phyloP scores from a whole-genome alignment of 306 rosid genomes.

The Acacia confusa region DNA sequence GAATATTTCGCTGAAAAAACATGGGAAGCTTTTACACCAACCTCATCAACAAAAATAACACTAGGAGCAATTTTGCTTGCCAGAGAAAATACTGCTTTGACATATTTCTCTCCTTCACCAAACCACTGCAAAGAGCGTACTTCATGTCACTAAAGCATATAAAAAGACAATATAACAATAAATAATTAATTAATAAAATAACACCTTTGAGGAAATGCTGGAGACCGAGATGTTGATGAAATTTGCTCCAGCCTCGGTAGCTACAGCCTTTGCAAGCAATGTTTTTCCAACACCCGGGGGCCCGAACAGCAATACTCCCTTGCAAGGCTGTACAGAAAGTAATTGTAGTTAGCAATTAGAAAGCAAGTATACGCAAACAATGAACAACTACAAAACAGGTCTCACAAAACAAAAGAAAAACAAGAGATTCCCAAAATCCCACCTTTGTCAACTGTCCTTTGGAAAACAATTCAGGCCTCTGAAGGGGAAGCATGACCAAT shows the following conservation, averaged over 20 bases:
- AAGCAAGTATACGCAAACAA: constrained; percentile 3
- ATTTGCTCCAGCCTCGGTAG: constrained; percentile 98
- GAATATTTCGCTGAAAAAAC: constrained; percentile 29
- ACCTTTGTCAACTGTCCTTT: constrained; percentile 97
- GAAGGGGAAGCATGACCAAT: constrained; percentile 97
- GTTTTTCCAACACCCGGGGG: constrained; percentile 99
- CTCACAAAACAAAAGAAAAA: not conserved
- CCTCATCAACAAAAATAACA: constrained; percentile 98
- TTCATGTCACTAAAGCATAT: constrained; percentile 15
- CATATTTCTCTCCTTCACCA: constrained; percentile 98
- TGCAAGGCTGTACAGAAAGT: constrained; percentile 72
- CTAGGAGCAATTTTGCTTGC: constrained; percentile 98
- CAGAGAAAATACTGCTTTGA: constrained; percentile 88
- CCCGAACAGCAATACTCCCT: constrained; percentile 94
- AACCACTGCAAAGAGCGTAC: constrained; percentile 66
- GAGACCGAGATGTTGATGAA: constrained; percentile 96
- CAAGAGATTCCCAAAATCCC: not conserved
- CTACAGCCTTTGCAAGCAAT: constrained; percentile 99
- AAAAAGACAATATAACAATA: not conserved
- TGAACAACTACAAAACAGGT: constrained; percentile 9
- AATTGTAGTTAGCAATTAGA: constrained; percentile 17
- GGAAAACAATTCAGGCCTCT: constrained; percentile 86
- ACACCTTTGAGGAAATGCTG: constrained; percentile 91
- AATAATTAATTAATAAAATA: not conserved
- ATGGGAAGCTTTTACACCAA: constrained; percentile 31